Evolutionary conservation across 495 filamentous ascomycete species (phyloP).

Genomic region (Pyronema domesticum): DNA sequence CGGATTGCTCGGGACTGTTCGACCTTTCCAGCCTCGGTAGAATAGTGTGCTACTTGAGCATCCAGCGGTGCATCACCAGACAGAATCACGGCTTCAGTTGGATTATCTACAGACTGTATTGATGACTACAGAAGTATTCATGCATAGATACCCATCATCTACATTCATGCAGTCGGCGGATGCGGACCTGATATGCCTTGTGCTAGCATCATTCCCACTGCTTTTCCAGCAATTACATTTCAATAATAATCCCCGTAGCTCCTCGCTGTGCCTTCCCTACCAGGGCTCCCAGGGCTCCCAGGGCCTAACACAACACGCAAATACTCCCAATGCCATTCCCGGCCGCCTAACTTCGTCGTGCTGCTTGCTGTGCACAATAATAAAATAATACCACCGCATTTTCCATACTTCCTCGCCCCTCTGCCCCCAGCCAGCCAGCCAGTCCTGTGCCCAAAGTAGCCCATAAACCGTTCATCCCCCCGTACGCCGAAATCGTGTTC

Average conservation of each 20-base stretch:
- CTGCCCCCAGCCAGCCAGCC: background rate
- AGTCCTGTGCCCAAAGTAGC: background rate
- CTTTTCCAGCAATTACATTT: background rate
- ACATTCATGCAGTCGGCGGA: too few species aligned
- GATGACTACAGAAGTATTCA: too few species aligned
- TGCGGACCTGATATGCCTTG: too few species aligned
- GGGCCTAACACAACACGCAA: too few species aligned
- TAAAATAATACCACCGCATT: background rate
- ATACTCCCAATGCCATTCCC: background rate
- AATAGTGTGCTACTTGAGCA: too few species aligned
- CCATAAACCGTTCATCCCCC: background rate
- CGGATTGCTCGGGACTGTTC: too few species aligned
- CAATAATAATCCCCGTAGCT: background rate
- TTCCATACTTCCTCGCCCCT: background rate
- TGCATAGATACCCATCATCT: too few species aligned
- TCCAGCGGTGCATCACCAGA: too few species aligned
- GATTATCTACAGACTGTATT: too few species aligned
- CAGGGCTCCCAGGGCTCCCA: background rate
- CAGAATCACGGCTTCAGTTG: too few species aligned
- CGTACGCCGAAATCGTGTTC: background rate
- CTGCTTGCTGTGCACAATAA: background rate
- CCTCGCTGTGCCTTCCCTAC: background rate
- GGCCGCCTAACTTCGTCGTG: background rate
- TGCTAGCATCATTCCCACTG: too few species aligned
- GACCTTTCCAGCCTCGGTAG: too few species aligned